Evolutionary conservation across 768 basidiomycete genomes (phyloP).

Genomic region (Mycena crocata): DNA sequence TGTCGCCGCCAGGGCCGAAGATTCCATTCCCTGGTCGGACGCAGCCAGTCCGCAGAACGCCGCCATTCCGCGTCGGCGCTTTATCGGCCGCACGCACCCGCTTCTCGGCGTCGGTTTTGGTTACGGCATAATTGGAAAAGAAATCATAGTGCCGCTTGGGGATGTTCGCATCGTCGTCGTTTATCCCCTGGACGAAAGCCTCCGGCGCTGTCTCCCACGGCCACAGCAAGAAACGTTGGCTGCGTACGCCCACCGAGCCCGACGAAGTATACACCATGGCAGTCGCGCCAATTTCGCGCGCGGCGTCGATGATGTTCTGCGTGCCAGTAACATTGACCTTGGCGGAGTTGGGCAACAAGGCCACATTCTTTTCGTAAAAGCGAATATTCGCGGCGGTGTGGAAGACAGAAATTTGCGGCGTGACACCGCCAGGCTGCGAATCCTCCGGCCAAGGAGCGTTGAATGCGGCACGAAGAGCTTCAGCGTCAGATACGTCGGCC

Average conservation of each 20-base stretch:
- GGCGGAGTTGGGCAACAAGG: constrained; percentile 64
- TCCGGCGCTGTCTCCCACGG: constrained; percentile 77
- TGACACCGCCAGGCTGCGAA: background rate
- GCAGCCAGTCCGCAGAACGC: constrained; percentile 71
- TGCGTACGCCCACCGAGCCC: constrained; percentile 68
- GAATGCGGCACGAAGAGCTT: constrained; percentile 71
- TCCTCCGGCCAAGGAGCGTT: constrained; percentile 67
- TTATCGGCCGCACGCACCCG: constrained; percentile 47
- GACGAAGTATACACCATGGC: constrained; percentile 81
- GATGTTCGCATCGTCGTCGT: constrained; percentile 66
- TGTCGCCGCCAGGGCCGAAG: constrained; percentile 81
- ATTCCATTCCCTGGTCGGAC: constrained; percentile 84
- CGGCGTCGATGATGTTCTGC: constrained; percentile 72
- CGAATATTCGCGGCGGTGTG: constrained; percentile 85
- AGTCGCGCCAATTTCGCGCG: constrained; percentile 63
- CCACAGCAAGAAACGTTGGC: constrained; percentile 75
- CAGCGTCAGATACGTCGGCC: constrained; percentile 67
- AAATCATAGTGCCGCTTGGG: constrained; percentile 70
- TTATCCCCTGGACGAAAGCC: constrained; percentile 70
- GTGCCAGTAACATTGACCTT: constrained; percentile 77
- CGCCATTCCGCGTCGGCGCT: constrained; percentile 38
- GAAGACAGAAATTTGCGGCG: constrained; percentile 70
- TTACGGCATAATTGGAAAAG: constrained; percentile 83
- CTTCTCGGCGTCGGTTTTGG: constrained; percentile 70
- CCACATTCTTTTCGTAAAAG: constrained; percentile 73